These are phyloP conservation scores for Guyanaporus albipodus DNA, from an alignment of 768 basidiomycete species.

Conservation along the genomic window DNA sequence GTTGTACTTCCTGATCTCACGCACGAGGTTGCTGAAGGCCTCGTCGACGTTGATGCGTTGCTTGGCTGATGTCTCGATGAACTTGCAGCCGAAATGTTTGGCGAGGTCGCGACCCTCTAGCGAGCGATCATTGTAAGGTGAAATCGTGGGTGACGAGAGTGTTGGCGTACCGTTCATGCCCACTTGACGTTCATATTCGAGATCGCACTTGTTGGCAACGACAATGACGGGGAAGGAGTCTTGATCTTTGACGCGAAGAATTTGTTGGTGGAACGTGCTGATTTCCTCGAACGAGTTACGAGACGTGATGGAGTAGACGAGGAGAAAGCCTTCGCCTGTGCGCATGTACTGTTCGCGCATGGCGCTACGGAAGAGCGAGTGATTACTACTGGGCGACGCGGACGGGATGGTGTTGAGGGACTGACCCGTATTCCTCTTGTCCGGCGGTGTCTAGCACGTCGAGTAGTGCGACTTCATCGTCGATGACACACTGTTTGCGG, in stretches of 20 bases:
- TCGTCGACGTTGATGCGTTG: slow-evolving; percentile 96
- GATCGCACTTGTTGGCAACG: slow-evolving; percentile 97
- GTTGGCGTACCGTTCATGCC: slow-evolving; percentile 77
- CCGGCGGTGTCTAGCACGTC: slow-evolving; percentile 98
- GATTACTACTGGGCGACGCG: slow-evolving; percentile 4
- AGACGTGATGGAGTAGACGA: slow-evolving; percentile 98
- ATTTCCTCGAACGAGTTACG: slow-evolving; percentile 98
- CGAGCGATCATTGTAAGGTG: not conserved
- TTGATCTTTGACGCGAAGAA: slow-evolving; percentile 93
- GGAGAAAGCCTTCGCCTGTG: slow-evolving; percentile 94
- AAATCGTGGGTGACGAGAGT: not conserved
- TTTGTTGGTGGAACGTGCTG: slow-evolving; percentile 92
- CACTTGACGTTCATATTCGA: slow-evolving; percentile 95
- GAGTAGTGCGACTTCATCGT: slow-evolving; percentile 96
- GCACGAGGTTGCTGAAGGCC: slow-evolving; percentile 88
- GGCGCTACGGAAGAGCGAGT: slow-evolving; percentile 49
- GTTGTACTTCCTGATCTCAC: slow-evolving; percentile 92
- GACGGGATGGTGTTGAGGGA: slow-evolving; percentile 17
- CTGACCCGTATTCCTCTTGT: slow-evolving; percentile 96
- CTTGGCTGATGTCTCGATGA: slow-evolving; percentile 95
- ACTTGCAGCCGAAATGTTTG: slow-evolving; percentile 90
- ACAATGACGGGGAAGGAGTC: slow-evolving; percentile 94
- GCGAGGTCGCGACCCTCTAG: slow-evolving; percentile 97
- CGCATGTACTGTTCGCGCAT: slow-evolving; percentile 99
- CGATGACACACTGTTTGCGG: slow-evolving; percentile 94